phyloP scores from a whole-genome alignment of 225 moss, liverwort and hornwort species.

The Thuidium tamariscinum region DNA sequence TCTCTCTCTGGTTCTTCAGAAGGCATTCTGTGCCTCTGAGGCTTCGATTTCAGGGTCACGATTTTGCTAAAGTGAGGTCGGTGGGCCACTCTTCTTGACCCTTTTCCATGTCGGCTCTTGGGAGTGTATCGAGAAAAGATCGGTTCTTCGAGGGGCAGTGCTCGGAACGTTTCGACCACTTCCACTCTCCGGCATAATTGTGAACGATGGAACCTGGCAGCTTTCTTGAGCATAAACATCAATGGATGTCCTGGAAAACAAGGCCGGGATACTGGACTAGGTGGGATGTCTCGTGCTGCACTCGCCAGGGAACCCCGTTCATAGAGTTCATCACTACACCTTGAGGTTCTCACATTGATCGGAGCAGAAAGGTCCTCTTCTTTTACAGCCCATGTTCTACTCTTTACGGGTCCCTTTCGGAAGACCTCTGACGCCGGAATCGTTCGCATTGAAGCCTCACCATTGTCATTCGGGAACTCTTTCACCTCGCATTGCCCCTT shows the following conservation, averaged over 20 bases:
- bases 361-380: slow-evolving; percentile 11
- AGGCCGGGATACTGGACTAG: slow-evolving; percentile 5
- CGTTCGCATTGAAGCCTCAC: background rate
- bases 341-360: background rate
- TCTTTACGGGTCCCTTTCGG: slow-evolving; percentile 18
- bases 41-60: slow-evolving; percentile 1
- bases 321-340: background rate
- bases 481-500: background rate
- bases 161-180: slow-evolving; percentile 23
- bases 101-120: background rate
- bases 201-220: slow-evolving; percentile 19
- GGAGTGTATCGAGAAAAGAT: background rate
- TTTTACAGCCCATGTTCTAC: slow-evolving; percentile 29
- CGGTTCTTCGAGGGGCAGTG: slow-evolving; percentile 3
- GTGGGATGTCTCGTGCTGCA: background rate
- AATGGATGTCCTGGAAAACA: slow-evolving; percentile 39
- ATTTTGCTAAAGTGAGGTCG: slow-evolving; percentile 9
- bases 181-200: slow-evolving; percentile 39
- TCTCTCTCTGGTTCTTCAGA: slow-evolving; percentile 11
- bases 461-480: background rate
- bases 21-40: background rate
- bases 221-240: slow-evolving; percentile 32
- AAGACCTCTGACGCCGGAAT: background rate
- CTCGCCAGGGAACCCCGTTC: background rate
- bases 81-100: background rate